Conservation (phyloP, 2,329 filamentous ascomycete species). For the Escovopsis sp. region DNA sequence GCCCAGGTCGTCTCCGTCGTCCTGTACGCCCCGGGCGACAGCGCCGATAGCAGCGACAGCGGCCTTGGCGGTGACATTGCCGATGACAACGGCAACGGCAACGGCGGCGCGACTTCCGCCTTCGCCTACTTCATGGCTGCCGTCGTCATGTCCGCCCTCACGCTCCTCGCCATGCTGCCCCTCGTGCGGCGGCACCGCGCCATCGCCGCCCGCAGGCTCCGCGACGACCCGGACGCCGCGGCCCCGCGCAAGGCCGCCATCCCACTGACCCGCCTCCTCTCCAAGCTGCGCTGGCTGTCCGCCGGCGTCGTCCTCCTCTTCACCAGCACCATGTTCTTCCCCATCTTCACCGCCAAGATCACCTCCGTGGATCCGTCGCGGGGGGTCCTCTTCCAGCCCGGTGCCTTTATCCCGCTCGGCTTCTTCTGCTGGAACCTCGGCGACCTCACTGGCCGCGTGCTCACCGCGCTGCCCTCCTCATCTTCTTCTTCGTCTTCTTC, state of each 20-base stretch:
- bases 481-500: too few relatives aligned
- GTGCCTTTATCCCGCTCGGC: slow-evolving; percentile 74
- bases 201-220: slow-evolving; percentile 35
- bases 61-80: too few relatives aligned
- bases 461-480: slow-evolving; percentile 42
- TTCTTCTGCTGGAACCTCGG: slow-evolving; percentile 92
- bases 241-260: slow-evolving; percentile 35
- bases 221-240: slow-evolving; percentile 36
- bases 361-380: slow-evolving; percentile 26
- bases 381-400: slow-evolving; percentile 50
- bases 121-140: slow-evolving; percentile 88
- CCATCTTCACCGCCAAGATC: slow-evolving; percentile 68
- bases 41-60: slow-evolving; percentile 11
- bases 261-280: slow-evolving; percentile 49
- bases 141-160: slow-evolving; percentile 54
- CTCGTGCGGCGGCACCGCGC: slow-evolving; percentile 48
- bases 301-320: slow-evolving; percentile 72
- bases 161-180: slow-evolving; percentile 60
- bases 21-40: slow-evolving; percentile 26
- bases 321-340: slow-evolving; percentile 80
- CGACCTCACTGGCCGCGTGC: slow-evolving; percentile 63
- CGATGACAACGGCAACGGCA: not conserved
- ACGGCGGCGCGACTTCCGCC: slow-evolving; percentile 40
- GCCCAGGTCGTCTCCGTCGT: slow-evolving; percentile 79
- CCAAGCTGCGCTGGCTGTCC: slow-evolving; percentile 66